Percentiles rank a stretch among this genome's conserved stretches.
Conservation (phyloP, 2,329 filamentous ascomycete species). For the Fusarium albidum region DNA sequence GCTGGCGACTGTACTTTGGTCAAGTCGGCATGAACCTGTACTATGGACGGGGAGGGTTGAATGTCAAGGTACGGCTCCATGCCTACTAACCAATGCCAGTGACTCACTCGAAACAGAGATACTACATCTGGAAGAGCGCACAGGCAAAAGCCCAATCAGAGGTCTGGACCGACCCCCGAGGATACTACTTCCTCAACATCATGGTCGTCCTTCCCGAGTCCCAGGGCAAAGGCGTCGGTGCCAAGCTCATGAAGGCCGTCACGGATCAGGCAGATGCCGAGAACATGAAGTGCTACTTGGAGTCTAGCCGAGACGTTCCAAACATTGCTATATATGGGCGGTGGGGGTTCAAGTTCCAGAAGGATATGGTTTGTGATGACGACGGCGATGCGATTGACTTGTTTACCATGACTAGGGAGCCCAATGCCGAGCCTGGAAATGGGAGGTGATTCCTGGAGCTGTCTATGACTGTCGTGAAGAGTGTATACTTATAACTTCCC, state of each 20-base stretch:
- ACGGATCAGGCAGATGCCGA: constrained; percentile 70
- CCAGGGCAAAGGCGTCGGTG: constrained; percentile 73
- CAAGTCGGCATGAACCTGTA: constrained; percentile 73
- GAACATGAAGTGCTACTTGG: constrained; percentile 72
- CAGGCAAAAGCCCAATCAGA: constrained; percentile 68
- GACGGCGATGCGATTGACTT: constrained; percentile 63
- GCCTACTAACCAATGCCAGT: neutral
- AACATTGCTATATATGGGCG: constrained; percentile 76
- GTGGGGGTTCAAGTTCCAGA: constrained; percentile 72
- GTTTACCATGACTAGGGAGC: constrained; percentile 55
- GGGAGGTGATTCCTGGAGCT: neutral
- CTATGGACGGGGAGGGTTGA: constrained; percentile 74
- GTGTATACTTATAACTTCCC: neutral
- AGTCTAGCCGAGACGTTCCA: constrained; percentile 72
- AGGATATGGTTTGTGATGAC: constrained; percentile 73
- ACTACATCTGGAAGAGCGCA: constrained; percentile 76
- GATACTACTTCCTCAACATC: constrained; percentile 82
- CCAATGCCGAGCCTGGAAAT: neutral
- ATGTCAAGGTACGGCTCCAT: constrained; percentile 57
- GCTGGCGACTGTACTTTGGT: constrained; percentile 71
- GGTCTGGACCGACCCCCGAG: constrained; percentile 70
- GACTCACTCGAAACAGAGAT: constrained; percentile 54
- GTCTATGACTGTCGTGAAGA: too few species aligned
- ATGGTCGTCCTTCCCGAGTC: constrained; percentile 72
- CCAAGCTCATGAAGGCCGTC: constrained; percentile 69